Evolutionary conservation across 768 basidiomycete genomes (phyloP).

Genomic region (Psilocybe cubensis): DNA sequence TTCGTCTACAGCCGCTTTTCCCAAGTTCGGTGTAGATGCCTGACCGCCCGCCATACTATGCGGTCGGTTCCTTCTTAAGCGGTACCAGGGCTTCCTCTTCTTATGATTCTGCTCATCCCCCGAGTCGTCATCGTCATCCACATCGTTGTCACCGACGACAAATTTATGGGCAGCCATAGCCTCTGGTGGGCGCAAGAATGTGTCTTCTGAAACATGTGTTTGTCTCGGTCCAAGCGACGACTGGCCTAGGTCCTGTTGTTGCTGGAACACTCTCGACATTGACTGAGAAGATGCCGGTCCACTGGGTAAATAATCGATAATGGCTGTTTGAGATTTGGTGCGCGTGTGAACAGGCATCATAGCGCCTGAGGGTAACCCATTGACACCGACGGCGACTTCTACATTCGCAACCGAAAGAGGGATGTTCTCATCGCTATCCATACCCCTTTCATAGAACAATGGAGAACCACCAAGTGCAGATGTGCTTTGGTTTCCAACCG

Average conservation of each 20-base stretch:
- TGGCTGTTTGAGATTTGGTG: conserved; percentile 82
- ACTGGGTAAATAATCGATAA: conserved; percentile 55
- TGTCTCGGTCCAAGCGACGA: conserved; percentile 11
- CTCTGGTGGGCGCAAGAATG: conserved; percentile 24
- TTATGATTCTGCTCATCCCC: conserved; percentile 43
- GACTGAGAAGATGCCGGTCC: conserved; percentile 12
- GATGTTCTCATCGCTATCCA: conserved; percentile 16
- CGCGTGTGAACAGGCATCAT: conserved; percentile 70
- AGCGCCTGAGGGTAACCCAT: conserved; percentile 59
- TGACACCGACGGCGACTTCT: conserved; percentile 16
- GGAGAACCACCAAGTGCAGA: conserved; percentile 19
- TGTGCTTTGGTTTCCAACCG: conserved; percentile 18
- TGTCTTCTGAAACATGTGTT: conserved; percentile 29
- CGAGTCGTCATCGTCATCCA: conserved; percentile 42
- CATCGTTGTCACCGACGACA: conserved; percentile 24
- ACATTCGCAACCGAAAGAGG: conserved; percentile 20
- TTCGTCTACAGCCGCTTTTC: conserved; percentile 30
- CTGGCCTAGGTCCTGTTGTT: conserved; percentile 10
- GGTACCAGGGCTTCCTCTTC: conserved; percentile 76
- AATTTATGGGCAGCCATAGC: conserved; percentile 20
- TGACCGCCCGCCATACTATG: conserved; percentile 57
- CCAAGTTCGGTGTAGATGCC: conserved; percentile 23
- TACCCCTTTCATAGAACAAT: conserved; percentile 8
- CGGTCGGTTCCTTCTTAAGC: conserved; percentile 58
- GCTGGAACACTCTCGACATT: conserved; percentile 18